Evolutionary conservation across 1,139 yeast genomes (phyloP).

Genomic region (Suhomyces atakaporum): DNA sequence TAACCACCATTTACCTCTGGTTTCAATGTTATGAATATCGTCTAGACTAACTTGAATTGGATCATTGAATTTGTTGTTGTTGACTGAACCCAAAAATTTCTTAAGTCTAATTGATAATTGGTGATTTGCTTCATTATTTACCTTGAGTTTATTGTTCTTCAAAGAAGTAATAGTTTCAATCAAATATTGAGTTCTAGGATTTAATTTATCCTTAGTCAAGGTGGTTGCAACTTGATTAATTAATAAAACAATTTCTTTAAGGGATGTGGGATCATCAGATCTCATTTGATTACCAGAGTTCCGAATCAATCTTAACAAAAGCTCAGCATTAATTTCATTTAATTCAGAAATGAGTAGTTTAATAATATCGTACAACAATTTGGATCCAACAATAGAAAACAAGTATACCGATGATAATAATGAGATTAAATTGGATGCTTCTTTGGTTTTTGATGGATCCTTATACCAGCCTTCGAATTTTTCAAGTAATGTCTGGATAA

Average conservation of each 20-base stretch:
- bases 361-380: constrained; percentile 76
- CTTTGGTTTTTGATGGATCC: constrained; percentile 43
- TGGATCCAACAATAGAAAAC: constrained; percentile 73
- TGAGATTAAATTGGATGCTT: constrained; percentile 69
- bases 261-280: constrained; percentile 83
- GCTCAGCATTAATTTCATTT: constrained; percentile 73
- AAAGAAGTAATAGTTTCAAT: constrained; percentile 83
- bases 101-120: constrained; percentile 60
- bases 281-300: constrained; percentile 84
- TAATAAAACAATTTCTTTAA: constrained; percentile 74
- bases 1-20: constrained; percentile 97
- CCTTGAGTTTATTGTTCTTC: constrained; percentile 79
- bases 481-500: constrained; percentile 78
- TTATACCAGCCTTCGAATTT: constrained; percentile 47
- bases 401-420: constrained; percentile 76
- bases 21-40: constrained; percentile 75
- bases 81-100: constrained; percentile 60
- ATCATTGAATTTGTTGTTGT: constrained; percentile 54
- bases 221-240: constrained; percentile 38
- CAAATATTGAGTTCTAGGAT: constrained; percentile 76
- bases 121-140: constrained; percentile 48
- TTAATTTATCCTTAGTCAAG: constrained; percentile 31
- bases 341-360: constrained; percentile 55
- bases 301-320: constrained; percentile 68
- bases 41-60: constrained; percentile 82